Base-by-base conservation (phyloP, 2,329 filamentous ascomycete species). In the Ceratocystis variospora region DNA sequence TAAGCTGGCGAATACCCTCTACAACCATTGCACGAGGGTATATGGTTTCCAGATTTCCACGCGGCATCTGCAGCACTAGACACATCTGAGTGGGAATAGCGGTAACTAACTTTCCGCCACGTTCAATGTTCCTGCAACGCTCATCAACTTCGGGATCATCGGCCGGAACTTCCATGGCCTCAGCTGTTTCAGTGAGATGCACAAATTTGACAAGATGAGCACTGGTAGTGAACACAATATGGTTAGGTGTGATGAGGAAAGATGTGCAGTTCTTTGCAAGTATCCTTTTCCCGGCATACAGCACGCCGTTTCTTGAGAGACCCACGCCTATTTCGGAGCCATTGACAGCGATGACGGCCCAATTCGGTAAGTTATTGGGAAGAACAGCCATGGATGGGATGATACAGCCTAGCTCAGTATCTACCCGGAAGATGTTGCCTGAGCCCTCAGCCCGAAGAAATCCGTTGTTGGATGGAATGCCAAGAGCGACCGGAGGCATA, bases 181-280 rank as follows among this genome's bases (percentile, higher is more conserved):
- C 67, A 3, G 59, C 80, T 17, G 82, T 78, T 67, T 79, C 77
- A 2, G 83, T 81, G 62, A 97, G 77, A 74, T 99, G 93, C 15
- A 96, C 87, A 75, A 96, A 96, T 75, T 99, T 99, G 69, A 99
- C 80, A 2, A 96, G 80, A 74, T 97, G 92, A 70, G 91, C 91
- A 68, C 87, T 91, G 0, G 94, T 99, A 0, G 94, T 99, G 72
- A 93, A 91, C 67, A 97, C 85, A 15, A 99, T 79, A 77, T 97
- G 93, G 22, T 85, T 84, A 0, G 86, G 80, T 0, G 93, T 96
- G 31, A 92, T 77, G 5, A 91, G 74, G 71, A 96, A 97, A 0
- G 94, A 99, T 0, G 93, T 97, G 75, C 91, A 96, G 71, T 94
- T 96, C 74, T 89, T 90, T 15, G 87, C 84, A 57, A 96, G 77